Conservation (phyloP, 31 red algal species). For the Endocladia muricata region DNA sequence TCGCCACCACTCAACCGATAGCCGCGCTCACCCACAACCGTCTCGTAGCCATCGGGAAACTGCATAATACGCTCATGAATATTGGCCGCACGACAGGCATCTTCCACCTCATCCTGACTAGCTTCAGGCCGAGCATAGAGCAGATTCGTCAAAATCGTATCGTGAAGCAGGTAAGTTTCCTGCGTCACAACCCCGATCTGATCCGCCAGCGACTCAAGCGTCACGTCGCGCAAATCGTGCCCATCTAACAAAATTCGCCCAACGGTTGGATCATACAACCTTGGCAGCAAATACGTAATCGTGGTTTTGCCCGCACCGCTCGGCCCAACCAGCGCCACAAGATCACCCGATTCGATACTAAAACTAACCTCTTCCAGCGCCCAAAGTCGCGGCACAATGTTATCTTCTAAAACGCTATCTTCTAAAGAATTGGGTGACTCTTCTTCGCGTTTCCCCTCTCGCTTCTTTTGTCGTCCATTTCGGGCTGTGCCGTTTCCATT, state of each 20-base stretch:
- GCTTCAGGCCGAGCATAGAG: slow-evolving; percentile 74
- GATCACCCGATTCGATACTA: slow-evolving; percentile 57
- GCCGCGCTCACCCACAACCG: slow-evolving; percentile 83
- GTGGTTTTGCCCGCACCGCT: slow-evolving; percentile 92
- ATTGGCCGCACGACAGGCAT: slow-evolving; percentile 52
- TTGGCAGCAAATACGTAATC: slow-evolving; percentile 68
- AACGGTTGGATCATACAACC: slow-evolving; percentile 65
- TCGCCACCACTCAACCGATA: slow-evolving; percentile 88
- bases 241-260: slow-evolving; percentile 82
- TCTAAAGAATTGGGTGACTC: too few species aligned
- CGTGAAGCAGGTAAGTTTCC: slow-evolving; percentile 93
- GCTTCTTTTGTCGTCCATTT: too few species aligned
- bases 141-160: slow-evolving; percentile 88
- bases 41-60: slow-evolving; percentile 81
- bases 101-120: slow-evolving; percentile 66
- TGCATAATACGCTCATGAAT: slow-evolving; percentile 67
- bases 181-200: slow-evolving; percentile 89
- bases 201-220: slow-evolving; percentile 32
- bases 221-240: slow-evolving; percentile 74
- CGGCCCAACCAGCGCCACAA: slow-evolving; percentile 79
- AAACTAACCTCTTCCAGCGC: too few species aligned
- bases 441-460: too few species aligned
- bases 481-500: too few species aligned
- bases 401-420: too few species aligned
- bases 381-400: too few species aligned